Conservation (phyloP, 2,329 filamentous ascomycete species). For the Claviceps purpurea region DNA sequence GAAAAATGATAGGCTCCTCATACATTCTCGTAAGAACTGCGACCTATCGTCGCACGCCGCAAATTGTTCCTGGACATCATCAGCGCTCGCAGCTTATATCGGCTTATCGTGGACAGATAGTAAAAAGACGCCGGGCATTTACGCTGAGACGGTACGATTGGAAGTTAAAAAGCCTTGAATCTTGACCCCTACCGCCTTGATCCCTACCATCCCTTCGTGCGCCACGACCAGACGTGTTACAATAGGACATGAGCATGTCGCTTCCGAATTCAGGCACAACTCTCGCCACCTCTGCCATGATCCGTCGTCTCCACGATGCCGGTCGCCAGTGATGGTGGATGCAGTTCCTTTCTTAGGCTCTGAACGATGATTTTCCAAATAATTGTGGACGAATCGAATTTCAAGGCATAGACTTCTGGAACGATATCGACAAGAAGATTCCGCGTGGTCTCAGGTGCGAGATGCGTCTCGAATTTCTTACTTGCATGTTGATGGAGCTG, state of each 20-base stretch:
- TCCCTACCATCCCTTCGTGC: too few relatives aligned
- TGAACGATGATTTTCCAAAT: not conserved
- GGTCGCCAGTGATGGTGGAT: not conserved
- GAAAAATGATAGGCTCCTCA: too few relatives aligned
- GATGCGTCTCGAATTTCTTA: not conserved
- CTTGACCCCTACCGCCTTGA: too few relatives aligned
- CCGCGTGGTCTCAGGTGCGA: not conserved
- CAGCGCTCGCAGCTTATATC: too few relatives aligned
- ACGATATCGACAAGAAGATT: not conserved
- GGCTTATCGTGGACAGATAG: too few relatives aligned
- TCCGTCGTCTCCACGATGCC: not conserved
- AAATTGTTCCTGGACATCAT: too few relatives aligned
- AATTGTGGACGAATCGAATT: not conserved
- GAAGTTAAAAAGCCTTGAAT: too few relatives aligned
- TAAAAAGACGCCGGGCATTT: too few relatives aligned
- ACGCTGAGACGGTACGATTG: too few relatives aligned
- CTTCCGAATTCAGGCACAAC: not conserved
- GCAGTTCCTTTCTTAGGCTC: not conserved
- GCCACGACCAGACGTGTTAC: too few relatives aligned
- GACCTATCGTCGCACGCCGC: too few relatives aligned
- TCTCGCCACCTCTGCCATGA: not conserved
- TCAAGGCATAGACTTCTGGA: not conserved
- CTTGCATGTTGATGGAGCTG: not conserved
- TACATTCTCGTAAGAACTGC: too few relatives aligned
- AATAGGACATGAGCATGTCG: not conserved